phyloP scores from a whole-genome alignment of 208 protist species.

The Leishmania amazonensis region DNA sequence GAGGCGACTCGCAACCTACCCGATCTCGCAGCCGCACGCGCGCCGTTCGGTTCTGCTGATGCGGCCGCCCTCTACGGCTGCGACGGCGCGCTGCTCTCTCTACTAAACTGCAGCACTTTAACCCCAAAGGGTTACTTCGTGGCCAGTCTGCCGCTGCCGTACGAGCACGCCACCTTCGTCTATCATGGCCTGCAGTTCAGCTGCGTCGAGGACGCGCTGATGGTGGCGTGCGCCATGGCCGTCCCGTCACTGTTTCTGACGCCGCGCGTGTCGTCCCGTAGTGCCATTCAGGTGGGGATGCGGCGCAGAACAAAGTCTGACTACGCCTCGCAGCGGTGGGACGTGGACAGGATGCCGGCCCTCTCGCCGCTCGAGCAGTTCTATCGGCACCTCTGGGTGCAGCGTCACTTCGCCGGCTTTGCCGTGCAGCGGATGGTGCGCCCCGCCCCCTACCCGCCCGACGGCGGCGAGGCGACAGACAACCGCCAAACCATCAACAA shows the following conservation, averaged over 20 bases:
- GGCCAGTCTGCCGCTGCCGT: slow-evolving; percentile 60
- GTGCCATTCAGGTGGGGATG: slow-evolving; percentile 2
- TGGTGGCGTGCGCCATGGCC: slow-evolving; percentile 78
- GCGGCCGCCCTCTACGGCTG: neutral
- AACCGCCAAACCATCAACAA: neutral
- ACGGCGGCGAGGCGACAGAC: neutral
- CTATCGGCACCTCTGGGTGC: slow-evolving; percentile 29
- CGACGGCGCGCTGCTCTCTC: neutral
- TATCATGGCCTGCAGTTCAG: slow-evolving; percentile 69
- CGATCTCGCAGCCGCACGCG: neutral
- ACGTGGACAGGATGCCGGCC: slow-evolving; percentile 18
- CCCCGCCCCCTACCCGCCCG: neutral
- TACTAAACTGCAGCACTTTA: slow-evolving; percentile 35
- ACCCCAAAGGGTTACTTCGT: slow-evolving; percentile 61
- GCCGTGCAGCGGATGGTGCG: neutral
- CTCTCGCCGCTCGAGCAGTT: slow-evolving; percentile 48
- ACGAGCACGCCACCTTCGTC: slow-evolving; percentile 59
- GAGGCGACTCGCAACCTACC: neutral
- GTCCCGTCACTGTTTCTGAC: slow-evolving; percentile 59
- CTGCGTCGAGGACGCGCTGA: slow-evolving; percentile 74
- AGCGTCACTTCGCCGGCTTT: slow-evolving; percentile 42
- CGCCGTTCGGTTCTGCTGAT: neutral
- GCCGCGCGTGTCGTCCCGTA: slow-evolving; percentile 31
- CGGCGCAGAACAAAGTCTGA: slow-evolving; percentile 8
- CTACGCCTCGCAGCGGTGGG: slow-evolving; percentile 8